Conservation (phyloP, 306 rosid species). For the Dryas alaskensis region DNA sequence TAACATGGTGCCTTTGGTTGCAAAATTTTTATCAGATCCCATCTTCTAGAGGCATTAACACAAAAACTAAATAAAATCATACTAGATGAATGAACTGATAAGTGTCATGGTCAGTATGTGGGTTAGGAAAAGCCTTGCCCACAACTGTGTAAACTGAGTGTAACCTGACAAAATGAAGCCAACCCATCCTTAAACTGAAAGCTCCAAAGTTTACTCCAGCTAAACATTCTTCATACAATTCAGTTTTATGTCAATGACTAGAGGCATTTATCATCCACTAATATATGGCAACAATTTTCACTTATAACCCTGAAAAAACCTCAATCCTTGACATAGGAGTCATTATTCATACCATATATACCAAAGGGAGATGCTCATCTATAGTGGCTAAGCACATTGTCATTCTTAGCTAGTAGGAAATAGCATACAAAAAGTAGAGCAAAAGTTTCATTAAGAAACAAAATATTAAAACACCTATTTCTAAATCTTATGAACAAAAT, state of each 20-base stretch:
- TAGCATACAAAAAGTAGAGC: background rate
- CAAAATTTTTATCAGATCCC: background rate
- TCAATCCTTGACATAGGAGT: background rate
- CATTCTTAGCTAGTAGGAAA: background rate
- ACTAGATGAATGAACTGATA: background rate
- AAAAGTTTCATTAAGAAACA: slow-evolving; percentile 8
- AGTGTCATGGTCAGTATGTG: background rate
- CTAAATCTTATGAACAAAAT: background rate
- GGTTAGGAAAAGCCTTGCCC: background rate
- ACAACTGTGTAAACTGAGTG: background rate
- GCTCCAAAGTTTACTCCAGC: background rate
- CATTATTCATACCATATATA: background rate
- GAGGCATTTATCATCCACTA: background rate
- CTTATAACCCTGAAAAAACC: background rate
- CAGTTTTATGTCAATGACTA: background rate
- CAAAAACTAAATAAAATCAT: slow-evolving; percentile 7
- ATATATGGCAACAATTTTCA: background rate
- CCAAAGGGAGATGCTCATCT: slow-evolving; percentile 1
- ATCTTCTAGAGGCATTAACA: slow-evolving; percentile 5
- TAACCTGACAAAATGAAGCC: background rate
- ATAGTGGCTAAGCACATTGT: background rate
- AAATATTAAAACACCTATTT: background rate
- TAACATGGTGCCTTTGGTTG: background rate
- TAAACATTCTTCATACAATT: background rate
- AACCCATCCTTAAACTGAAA: background rate